phyloP scores from a whole-genome alignment of 768 basidiomycete species.

The Cystobasidium onofrii region DNA sequence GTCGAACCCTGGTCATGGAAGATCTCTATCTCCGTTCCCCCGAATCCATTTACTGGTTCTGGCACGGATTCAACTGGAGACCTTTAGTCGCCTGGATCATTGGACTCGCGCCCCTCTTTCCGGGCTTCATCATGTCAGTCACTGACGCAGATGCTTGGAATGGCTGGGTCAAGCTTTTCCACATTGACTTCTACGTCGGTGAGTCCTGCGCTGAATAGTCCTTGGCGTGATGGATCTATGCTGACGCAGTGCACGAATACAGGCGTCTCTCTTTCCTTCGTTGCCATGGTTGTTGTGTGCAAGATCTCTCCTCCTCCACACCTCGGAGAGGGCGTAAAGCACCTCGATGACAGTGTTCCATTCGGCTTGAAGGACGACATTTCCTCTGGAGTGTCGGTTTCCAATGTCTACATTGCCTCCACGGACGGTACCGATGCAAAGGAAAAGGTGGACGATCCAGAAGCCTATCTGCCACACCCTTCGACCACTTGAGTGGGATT shows the following conservation, averaged over 20 bases:
- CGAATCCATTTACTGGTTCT: slow-evolving; percentile 9
- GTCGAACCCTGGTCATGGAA: slow-evolving; percentile 54
- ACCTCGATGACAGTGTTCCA: not conserved
- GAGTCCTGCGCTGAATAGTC: not conserved
- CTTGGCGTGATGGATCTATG: not conserved
- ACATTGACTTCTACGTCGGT: slow-evolving; percentile 8
- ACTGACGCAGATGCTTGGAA: not conserved
- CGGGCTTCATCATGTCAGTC: slow-evolving; percentile 17
- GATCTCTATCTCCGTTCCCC: slow-evolving; percentile 20
- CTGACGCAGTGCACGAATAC: not conserved
- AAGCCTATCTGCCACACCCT: not conserved
- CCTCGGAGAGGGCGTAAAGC: slow-evolving; percentile 8
- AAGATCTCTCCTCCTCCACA: not conserved
- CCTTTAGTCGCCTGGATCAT: slow-evolving; percentile 12
- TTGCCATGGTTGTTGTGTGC: not conserved
- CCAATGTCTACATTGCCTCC: not conserved
- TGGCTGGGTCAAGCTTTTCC: slow-evolving; percentile 6
- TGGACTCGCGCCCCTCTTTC: slow-evolving; percentile 4
- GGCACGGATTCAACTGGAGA: slow-evolving; percentile 5
- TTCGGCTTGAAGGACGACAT: not conserved
- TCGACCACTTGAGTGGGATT: not conserved
- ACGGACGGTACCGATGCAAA: not conserved
- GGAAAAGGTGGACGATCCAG: not conserved
- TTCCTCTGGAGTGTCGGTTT: not conserved
- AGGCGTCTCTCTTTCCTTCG: not conserved